Evolutionary conservation across 1,284 basidiomycete genomes (phyloP).

Genomic region (Papiliotrema laurentii): DNA sequence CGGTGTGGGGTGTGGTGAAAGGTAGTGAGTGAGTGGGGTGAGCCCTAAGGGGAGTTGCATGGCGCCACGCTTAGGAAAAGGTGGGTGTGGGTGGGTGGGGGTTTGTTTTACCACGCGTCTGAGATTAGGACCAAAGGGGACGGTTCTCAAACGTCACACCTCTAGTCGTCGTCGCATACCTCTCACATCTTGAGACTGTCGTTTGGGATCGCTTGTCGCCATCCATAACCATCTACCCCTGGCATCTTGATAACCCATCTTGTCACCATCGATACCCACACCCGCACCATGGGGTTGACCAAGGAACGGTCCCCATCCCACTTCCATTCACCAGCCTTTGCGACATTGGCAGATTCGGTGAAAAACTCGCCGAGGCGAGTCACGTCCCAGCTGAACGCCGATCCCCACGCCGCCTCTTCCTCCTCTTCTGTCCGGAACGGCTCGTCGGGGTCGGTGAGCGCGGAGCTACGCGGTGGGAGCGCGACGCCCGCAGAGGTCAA

Average conservation of each 20-base stretch:
- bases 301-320: not conserved
- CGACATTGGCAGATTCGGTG: not conserved
- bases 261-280: too few species aligned
- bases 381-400: too few species aligned
- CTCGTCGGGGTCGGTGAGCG: too few species aligned
- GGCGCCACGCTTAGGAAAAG: too few species aligned
- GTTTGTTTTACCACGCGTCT: not conserved
- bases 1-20: too few species aligned
- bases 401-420: not conserved
- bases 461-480: not conserved
- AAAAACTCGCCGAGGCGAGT: slow-evolving; percentile 1
- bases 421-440: not conserved
- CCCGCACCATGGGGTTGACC: not conserved
- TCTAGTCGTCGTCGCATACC: too few species aligned
- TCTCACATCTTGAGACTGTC: too few species aligned
- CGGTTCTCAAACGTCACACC: not conserved
- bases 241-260: not conserved
- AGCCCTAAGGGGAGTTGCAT: too few species aligned
- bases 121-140: too few species aligned
- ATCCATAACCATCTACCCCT: not conserved
- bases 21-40: too few species aligned
- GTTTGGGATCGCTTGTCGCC: too few species aligned
- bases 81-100: too few species aligned
- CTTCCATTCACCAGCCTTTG: not conserved
- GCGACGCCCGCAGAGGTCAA: not conserved